phyloP scores from a whole-genome alignment of 768 basidiomycete species.

The Hygrophorus russula region DNA sequence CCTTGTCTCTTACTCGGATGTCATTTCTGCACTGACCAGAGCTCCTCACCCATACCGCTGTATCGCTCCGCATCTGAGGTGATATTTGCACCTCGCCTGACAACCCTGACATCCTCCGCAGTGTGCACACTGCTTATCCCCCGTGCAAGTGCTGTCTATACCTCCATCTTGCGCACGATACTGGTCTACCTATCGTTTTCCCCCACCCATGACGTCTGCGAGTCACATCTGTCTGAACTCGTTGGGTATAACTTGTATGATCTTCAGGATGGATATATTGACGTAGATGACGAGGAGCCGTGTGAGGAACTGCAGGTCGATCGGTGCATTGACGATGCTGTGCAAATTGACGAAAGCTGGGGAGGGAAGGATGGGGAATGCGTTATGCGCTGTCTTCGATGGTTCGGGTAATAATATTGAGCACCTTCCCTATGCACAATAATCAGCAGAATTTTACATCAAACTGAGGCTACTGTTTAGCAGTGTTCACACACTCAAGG shows the following conservation, averaged over 20 bases:
- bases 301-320: conserved; percentile 14
- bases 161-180: conserved; percentile 23
- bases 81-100: conserved; percentile 6
- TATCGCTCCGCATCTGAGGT: conserved; percentile 14
- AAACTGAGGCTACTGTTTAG: too few species aligned
- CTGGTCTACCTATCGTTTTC: conserved; percentile 13
- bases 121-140: conserved; percentile 14
- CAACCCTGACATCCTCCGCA: neutral
- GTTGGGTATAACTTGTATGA: conserved; percentile 21
- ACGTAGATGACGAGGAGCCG: conserved; percentile 17
- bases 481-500: too few species aligned
- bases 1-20: conserved; percentile 18
- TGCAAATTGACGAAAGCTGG: conserved; percentile 8
- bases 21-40: too few species aligned
- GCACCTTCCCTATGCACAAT: neutral
- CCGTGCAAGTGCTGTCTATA: conserved; percentile 19
- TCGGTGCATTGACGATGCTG: conserved; percentile 13
- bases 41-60: too few species aligned
- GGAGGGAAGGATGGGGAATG: conserved; percentile 19
- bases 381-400: conserved; percentile 15
- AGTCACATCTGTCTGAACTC: conserved; percentile 23
- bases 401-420: conserved; percentile 7
- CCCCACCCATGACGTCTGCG: conserved; percentile 13
- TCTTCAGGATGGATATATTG: conserved; percentile 19
- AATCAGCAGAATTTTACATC: too few species aligned